These are phyloP conservation scores for Actinidia arguta DNA, from an alignment of 179 eudicot species.

Conservation along the genomic window DNA sequence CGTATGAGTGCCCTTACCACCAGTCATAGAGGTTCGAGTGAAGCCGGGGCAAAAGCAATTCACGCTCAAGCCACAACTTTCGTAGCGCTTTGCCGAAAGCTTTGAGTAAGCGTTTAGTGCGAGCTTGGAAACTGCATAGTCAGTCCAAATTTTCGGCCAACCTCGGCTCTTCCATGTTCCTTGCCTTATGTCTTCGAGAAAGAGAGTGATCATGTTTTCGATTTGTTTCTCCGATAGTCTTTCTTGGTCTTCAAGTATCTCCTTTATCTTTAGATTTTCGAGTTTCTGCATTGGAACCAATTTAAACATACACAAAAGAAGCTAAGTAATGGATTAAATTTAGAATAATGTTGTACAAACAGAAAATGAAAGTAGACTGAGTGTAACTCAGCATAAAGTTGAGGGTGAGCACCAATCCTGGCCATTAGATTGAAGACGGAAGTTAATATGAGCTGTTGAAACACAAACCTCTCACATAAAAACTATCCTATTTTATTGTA, in stretches of 20 bases:
- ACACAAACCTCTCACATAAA: too few species aligned
- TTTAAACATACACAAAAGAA: too few species aligned
- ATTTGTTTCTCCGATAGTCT: constrained; percentile 52
- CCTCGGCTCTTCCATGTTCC: constrained; percentile 71
- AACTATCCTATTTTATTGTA: too few species aligned
- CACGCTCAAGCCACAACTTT: constrained; percentile 50
- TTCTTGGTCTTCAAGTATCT: constrained; percentile 63
- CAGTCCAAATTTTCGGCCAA: constrained; percentile 94
- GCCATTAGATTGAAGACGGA: too few species aligned
- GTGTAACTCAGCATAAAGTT: too few species aligned
- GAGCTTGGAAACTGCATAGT: constrained; percentile 83
- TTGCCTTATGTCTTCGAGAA: constrained; percentile 55
- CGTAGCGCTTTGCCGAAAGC: constrained; percentile 57
- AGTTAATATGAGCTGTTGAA: too few species aligned
- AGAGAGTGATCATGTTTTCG: constrained; percentile 45
- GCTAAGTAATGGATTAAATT: too few species aligned
- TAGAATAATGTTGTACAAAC: background rate
- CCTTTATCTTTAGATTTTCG: constrained; percentile 44
- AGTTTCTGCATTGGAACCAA: constrained; percentile 53
- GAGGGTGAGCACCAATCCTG: too few species aligned
- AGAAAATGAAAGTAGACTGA: too few species aligned
- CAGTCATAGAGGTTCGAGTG: constrained; percentile 87
- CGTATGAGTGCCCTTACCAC: constrained; percentile 69
- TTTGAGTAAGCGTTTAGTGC: constrained; percentile 83
- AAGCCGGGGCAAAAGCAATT: constrained; percentile 94